Evolutionary conservation across 139 green algal species (phyloP).

Genomic region (Yamagishiella unicocca): DNA sequence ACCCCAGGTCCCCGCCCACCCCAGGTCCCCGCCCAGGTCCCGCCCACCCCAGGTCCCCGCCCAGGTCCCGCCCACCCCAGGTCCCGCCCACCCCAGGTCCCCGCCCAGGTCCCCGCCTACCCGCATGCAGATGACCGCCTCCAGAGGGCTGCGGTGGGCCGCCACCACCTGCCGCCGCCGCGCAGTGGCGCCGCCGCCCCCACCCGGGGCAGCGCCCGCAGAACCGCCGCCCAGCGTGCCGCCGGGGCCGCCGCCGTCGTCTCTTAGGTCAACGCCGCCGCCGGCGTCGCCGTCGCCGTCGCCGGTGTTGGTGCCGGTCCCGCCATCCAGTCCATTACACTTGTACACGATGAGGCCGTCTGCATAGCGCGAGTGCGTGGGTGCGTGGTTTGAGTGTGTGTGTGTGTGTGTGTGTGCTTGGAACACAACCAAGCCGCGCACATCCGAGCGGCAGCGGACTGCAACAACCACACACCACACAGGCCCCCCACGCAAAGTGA

Average conservation of each 20-base stretch:
- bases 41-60: too few relatives aligned
- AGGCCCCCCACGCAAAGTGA: too few relatives aligned
- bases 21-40: too few relatives aligned
- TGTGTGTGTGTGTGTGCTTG: background rate
- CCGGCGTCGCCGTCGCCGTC: background rate
- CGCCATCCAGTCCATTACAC: slow-evolving; percentile 20
- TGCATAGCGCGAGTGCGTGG: too few relatives aligned
- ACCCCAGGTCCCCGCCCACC: too few relatives aligned
- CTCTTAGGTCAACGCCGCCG: background rate
- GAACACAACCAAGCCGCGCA: too few relatives aligned
- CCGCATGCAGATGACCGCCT: slow-evolving; percentile 35
- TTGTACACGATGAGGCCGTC: slow-evolving; percentile 36
- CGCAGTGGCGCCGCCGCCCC: background rate
- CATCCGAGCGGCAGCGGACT: too few relatives aligned
- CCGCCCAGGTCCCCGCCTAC: too few relatives aligned
- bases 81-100: too few relatives aligned
- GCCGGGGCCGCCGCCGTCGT: background rate
- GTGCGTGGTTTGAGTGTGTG: background rate
- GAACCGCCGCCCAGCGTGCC: background rate
- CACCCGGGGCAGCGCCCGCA: too few relatives aligned
- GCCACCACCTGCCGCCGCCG: background rate
- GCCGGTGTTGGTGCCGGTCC: background rate
- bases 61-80: too few relatives aligned
- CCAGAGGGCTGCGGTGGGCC: background rate
- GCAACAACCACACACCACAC: too few relatives aligned